Conservation (phyloP, 1,284 basidiomycete species). For the Ganoderma boninense region DNA sequence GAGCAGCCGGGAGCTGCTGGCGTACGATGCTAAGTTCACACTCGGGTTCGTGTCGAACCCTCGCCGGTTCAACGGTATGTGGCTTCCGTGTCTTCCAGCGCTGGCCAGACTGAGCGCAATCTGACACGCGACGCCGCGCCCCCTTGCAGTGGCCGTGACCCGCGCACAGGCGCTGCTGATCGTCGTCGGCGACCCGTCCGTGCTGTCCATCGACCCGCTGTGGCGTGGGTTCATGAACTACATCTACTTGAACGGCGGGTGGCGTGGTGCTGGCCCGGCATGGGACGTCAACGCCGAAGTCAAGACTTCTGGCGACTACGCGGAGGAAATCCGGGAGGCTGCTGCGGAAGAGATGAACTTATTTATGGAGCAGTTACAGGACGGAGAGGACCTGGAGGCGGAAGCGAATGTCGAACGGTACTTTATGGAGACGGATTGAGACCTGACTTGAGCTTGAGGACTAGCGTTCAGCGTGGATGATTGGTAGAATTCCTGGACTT, state of each 20-base stretch:
- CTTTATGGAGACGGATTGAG: constrained; percentile 4
- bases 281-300: constrained; percentile 57
- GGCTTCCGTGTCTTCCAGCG: too few species aligned
- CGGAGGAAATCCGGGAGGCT: constrained; percentile 37
- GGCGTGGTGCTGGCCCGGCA: constrained; percentile 53
- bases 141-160: constrained; percentile 44
- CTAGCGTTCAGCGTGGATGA: neutral
- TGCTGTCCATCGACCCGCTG: constrained; percentile 58
- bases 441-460: neutral
- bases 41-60: constrained; percentile 57
- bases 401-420: constrained; percentile 32
- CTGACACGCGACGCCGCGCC: neutral
- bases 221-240: constrained; percentile 65
- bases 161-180: constrained; percentile 66
- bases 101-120: too few species aligned
- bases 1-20: constrained; percentile 47
- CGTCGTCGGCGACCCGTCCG: constrained; percentile 61
- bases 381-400: constrained; percentile 42
- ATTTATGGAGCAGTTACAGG: constrained; percentile 56
- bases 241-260: constrained; percentile 53
- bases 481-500: neutral
- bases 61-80: constrained; percentile 54
- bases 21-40: constrained; percentile 51
- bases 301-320: constrained; percentile 41
- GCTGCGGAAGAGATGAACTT: constrained; percentile 58